These are phyloP conservation scores for Ustilago hordei DNA, from an alignment of 1,284 basidiomycete species.

Conservation along the genomic window DNA sequence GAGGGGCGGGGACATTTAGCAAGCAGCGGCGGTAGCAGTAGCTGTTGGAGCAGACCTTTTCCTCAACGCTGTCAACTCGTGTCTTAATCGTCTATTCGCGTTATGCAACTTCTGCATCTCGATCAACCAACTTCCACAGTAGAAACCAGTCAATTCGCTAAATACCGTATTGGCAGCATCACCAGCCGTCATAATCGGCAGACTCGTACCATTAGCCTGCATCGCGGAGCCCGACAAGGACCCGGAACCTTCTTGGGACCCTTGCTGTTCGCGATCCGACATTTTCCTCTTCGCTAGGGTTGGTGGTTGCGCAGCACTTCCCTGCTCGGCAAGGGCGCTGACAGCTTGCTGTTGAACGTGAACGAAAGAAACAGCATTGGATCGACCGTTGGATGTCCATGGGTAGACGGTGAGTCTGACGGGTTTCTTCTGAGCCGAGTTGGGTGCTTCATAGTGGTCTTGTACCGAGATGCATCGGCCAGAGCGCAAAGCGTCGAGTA, in stretches of 20 bases:
- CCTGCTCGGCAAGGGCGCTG: neutral
- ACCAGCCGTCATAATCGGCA: conserved; percentile 37
- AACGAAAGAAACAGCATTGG: conserved; percentile 39
- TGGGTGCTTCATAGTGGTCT: conserved; percentile 34
- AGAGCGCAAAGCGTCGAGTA: conserved; percentile 40
- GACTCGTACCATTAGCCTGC: conserved; percentile 18
- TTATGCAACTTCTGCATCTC: conserved; percentile 53
- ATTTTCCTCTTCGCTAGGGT: conserved; percentile 34
- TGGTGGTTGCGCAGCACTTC: neutral
- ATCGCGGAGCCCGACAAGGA: conserved; percentile 21
- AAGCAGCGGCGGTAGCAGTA: conserved; percentile 14
- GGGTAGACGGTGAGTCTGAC: conserved; percentile 55
- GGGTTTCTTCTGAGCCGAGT: conserved; percentile 18
- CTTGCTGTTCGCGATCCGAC: conserved; percentile 15
- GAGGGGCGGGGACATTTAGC: neutral
- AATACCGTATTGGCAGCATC: conserved; percentile 47
- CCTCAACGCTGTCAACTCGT: conserved; percentile 32
- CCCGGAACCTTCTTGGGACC: conserved; percentile 21
- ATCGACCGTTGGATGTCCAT: conserved; percentile 49
- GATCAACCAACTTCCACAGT: conserved; percentile 45
- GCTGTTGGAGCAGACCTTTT: conserved; percentile 4
- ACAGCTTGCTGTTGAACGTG: conserved; percentile 40
- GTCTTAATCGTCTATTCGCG: conserved; percentile 32
- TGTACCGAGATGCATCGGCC: conserved; percentile 49
- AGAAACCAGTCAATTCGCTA: conserved; percentile 43